Conservation (phyloP, 495 filamentous ascomycete species). For the Aspergillus avenaceus region DNA sequence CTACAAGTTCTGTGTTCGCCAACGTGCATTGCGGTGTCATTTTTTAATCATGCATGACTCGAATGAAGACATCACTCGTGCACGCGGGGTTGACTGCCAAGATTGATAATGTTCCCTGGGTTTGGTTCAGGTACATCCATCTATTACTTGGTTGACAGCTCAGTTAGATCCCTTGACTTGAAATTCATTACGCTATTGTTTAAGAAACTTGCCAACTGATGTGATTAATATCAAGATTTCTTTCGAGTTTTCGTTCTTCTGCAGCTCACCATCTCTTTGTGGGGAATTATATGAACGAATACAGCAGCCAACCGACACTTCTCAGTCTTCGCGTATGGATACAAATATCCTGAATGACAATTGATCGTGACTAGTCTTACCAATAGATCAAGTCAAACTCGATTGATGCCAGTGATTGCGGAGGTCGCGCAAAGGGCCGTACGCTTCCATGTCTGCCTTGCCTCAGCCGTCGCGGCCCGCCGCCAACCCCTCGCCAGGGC, state of each 20-base stretch:
- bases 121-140: background rate
- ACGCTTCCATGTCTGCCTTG: constrained; percentile 46
- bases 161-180: background rate
- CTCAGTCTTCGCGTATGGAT: constrained; percentile 3
- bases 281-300: background rate
- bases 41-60: no score
- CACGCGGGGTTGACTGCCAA: background rate
- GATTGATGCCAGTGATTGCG: constrained; percentile 6
- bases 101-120: background rate
- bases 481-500: constrained; percentile 58
- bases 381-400: background rate
- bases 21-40: no score
- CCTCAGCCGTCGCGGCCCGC: constrained; percentile 61
- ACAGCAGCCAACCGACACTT: background rate
- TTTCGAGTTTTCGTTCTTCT: no score
- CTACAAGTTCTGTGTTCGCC: background rate
- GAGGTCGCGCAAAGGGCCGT: constrained; percentile 4
- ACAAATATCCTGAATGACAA: background rate
- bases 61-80: background rate
- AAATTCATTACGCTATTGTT: no score
- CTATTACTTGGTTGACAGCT: background rate
- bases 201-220: no score
- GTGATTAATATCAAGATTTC: no score
- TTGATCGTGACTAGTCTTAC: background rate
- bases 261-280: no score